Base-by-base conservation (phyloP, 352 stramenopile genomes). In the Phytophthora palmivora region DNA sequence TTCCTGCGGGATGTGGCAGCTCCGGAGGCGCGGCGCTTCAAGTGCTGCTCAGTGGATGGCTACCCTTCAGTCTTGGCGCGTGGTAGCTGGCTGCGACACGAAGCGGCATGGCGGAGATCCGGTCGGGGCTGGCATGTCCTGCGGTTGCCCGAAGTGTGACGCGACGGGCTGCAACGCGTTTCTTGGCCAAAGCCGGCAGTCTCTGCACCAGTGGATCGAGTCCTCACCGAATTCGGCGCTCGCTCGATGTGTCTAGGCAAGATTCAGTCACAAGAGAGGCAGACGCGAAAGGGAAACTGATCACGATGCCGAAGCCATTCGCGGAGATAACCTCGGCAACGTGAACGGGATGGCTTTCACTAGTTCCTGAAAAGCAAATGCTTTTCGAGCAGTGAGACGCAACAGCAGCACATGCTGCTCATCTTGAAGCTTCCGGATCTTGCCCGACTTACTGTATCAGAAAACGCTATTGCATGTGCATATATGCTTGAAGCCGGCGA, bases 301-400 rank as follows among this genome's bases (percentile, higher is more conserved):
- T 70, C 54, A 74, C 49, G 60, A 58, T 50, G 55, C 28, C 28
- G 9, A 10, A 16, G 24, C 28, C 30, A 12, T 34, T 34, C 30
- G 30, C 10, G 30, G 2, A 10, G 2, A 45, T 12, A 19, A 44
- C 37, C 48, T 6, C 24, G 24, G 26, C 49, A 67, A 63, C 54
- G 22, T 55, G 48, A 70, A 59, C 24, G 33, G 12, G 39, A 12
- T 51, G 11, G 19, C 34, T 16, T 48, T 10, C 11, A n/a, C 18
- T 42, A 16, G 48, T 68, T 75, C 61, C 26, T 4, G 19, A 16
- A 70, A 74, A 74, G 54, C 66, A 56, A 47, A 47, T 74, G 66
- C 43, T 67, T 74, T 74, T 47, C 19, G 22, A 52, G 41, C 60
- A 37, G 46, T 70, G 62, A 70, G 62, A 66, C 48, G 62, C 48